Evolutionary conservation across 371 early-diverging fungal species (phyloP), one percentile per base, ranked within the genome.

Genomic region (Blakeslea trispora): DNA sequence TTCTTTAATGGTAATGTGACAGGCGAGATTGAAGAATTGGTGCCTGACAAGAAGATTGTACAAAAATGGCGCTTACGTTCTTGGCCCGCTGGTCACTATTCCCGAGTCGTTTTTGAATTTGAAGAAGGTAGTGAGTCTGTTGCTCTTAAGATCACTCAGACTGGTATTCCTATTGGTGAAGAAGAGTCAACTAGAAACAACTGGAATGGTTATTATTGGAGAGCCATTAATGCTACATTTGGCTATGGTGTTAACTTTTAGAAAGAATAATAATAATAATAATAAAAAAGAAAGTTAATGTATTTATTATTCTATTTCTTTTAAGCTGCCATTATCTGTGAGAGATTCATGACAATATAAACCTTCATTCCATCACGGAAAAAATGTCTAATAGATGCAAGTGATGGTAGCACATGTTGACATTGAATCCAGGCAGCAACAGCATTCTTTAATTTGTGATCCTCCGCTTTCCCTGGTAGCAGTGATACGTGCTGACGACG

Each of bases 121-220:
- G 85, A 88, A 19, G 89, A 95, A 69, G 81, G 77, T 34, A 75
- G 75, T 17, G 87, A 88, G 48, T 79, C 76, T 22, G 91, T 92
- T 0, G 73, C 66, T 23, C 69, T 97, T 59, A 70, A 88, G 57
- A 65, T 97, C 50, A 81, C 75, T 58, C 98, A 97, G 70, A 84
- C 81, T 1, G 91, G 89, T 24, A 93, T 97, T 23, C 98, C 98
- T 9, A 64, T 93, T 54, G 92, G 91, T 35, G 92, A 96, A 69
- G 88, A 89, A 73, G 94, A 93, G 10, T 73, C 82, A 31, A 91
- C 91, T 10, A 80, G 80, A 61, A 77, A 72, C 35, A 95, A 97
- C 79, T 97, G 98, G 98, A 78, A 81, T 39, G 83, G 83, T 46
- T 96, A 93, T 72, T 97, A 95, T 82, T 96, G 93, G 91, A 86